A percentile compares a stretch with the other conserved stretches of the same genome.
phyloP scores from a whole-genome alignment of 495 filamentous ascomycete species.

The Penicillium arizonense region DNA sequence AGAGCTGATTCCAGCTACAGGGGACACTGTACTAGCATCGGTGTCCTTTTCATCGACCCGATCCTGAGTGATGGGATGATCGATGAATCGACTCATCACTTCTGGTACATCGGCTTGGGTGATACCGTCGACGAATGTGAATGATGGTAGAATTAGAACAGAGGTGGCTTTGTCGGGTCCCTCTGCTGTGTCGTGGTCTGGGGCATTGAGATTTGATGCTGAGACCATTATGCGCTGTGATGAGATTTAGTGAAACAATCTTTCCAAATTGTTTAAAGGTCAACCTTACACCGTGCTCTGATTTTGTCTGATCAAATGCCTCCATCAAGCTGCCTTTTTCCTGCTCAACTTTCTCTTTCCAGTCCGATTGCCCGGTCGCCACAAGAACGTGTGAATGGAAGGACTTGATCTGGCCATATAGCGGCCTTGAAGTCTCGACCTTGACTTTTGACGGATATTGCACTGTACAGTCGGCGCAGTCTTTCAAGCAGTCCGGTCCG shows the following conservation, averaged over 20 bases:
- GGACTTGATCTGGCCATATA: slow-evolving; percentile 84
- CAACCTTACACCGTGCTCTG: slow-evolving; percentile 66
- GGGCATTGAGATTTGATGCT: slow-evolving; percentile 79
- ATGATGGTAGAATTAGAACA: slow-evolving; percentile 82
- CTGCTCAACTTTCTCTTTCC: slow-evolving; percentile 79
- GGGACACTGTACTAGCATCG: slow-evolving; percentile 8
- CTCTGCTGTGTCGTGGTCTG: slow-evolving; percentile 44
- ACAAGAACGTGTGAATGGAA: slow-evolving; percentile 87
- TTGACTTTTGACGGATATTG: slow-evolving; percentile 69
- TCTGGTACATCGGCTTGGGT: slow-evolving; percentile 63
- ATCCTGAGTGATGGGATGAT: slow-evolving; percentile 63
- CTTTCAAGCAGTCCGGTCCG: slow-evolving; percentile 80
- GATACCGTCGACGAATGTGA: slow-evolving; percentile 80
- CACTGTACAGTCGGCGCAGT: slow-evolving; percentile 78
- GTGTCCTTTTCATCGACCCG: slow-evolving; percentile 53
- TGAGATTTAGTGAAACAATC: slow-evolving; percentile 3
- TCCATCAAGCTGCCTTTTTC: slow-evolving; percentile 92
- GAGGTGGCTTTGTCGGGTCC: slow-evolving; percentile 55
- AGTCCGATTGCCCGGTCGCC: slow-evolving; percentile 90
- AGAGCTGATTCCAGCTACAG: slow-evolving; percentile 34
- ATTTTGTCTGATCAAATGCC: slow-evolving; percentile 66
- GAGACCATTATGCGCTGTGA: slow-evolving; percentile 80
- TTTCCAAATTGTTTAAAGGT: background rate
- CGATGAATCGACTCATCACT: slow-evolving; percentile 67
- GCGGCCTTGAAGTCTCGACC: slow-evolving; percentile 67